phyloP scores from a whole-genome alignment of 768 basidiomycete genomes.

The Russula olivacea region DNA sequence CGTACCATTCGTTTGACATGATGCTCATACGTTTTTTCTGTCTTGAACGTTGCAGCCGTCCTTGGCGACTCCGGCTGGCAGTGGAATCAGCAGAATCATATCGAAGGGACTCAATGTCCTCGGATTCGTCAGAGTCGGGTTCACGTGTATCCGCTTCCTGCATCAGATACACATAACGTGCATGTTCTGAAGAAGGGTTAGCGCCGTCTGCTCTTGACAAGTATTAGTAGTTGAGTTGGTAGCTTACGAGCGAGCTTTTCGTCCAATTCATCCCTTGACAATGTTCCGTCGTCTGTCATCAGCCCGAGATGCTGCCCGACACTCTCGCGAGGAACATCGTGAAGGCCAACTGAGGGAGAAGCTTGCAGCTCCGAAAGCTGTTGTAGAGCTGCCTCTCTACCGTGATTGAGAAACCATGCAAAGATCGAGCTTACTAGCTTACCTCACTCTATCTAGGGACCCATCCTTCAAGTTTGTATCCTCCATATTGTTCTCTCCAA shows the following conservation, averaged over 20 bases:
- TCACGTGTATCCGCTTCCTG: slow-evolving; percentile 29
- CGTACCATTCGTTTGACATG: slow-evolving; percentile 53
- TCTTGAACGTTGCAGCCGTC: slow-evolving; percentile 30
- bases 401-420: slow-evolving; percentile 38
- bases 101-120: slow-evolving; percentile 28
- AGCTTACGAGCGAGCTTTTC: slow-evolving; percentile 64
- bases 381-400: slow-evolving; percentile 46
- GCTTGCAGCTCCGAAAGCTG: slow-evolving; percentile 54
- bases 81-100: slow-evolving; percentile 41
- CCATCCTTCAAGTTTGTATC: slow-evolving; percentile 80
- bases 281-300: slow-evolving; percentile 40
- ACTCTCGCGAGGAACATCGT: slow-evolving; percentile 71
- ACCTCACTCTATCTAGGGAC: slow-evolving; percentile 77
- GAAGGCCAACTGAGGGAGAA: slow-evolving; percentile 84
- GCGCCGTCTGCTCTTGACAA: background rate
- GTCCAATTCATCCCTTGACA: slow-evolving; percentile 54
- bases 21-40: slow-evolving; percentile 61
- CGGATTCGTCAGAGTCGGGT: slow-evolving; percentile 30
- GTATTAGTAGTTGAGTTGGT: background rate
- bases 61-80: slow-evolving; percentile 27
- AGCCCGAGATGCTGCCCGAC: slow-evolving; percentile 59
- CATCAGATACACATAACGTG: slow-evolving; percentile 48
- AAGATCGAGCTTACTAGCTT: slow-evolving; percentile 21
- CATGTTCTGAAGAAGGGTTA: slow-evolving; percentile 45
- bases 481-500: slow-evolving; percentile 89